Evolutionary conservation across 176 grass and related monocot species (phyloP).

Genomic region (Bolboschoenus planiculmis): DNA sequence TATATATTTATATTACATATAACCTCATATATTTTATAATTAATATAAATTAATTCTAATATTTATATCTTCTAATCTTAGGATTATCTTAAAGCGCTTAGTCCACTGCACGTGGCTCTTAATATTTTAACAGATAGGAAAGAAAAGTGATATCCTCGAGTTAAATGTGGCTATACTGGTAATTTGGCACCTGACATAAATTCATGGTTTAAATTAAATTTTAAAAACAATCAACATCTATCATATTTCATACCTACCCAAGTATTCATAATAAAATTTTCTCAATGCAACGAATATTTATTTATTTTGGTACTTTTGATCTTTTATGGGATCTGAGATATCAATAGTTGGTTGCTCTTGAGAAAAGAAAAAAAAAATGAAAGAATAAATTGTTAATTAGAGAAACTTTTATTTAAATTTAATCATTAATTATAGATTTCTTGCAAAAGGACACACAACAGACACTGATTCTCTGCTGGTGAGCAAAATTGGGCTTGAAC

Average conservation of each 20-base stretch:
- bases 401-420: neutral
- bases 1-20: no score
- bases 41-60: no score
- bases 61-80: neutral
- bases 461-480: neutral
- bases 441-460: neutral
- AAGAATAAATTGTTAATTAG: neutral
- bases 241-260: neutral
- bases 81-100: neutral
- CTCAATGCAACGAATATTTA: neutral
- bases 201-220: neutral
- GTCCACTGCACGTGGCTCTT: neutral
- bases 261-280: neutral
- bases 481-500: neutral
- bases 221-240: neutral
- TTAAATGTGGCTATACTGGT: neutral
- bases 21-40: no score
- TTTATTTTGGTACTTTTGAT: neutral
- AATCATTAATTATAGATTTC: neutral
- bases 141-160: neutral
- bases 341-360: neutral
- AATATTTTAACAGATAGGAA: neutral
- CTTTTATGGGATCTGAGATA: neutral
- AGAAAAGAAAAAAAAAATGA: neutral
- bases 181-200: neutral